A percentile compares a stretch with the other conserved stretches of the same genome.
Evolutionary conservation across 2,329 filamentous ascomycete genomes (phyloP).

Genomic region (Huntiella moniliformis): DNA sequence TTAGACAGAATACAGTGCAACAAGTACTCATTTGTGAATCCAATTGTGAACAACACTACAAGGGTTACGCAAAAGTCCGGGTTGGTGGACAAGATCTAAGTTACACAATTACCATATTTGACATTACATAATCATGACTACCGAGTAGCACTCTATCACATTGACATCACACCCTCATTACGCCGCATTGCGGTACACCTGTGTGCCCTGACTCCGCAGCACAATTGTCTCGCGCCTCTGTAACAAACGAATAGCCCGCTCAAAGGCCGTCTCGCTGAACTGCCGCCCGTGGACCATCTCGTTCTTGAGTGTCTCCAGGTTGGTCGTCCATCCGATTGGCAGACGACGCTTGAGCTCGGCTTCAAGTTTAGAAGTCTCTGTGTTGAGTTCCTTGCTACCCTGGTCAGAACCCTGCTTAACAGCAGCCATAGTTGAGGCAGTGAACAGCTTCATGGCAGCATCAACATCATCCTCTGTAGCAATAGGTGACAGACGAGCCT

Average conservation of each 20-base stretch:
- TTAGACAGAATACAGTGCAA: background rate
- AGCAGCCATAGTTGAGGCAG: constrained; percentile 94
- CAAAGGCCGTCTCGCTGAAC: constrained; percentile 72
- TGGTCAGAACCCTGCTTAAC: constrained; percentile 75
- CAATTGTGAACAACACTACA: too few species aligned
- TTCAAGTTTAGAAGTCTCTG: constrained; percentile 74
- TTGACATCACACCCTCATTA: constrained; percentile 18
- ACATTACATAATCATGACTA: too few species aligned
- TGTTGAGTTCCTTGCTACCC: constrained; percentile 73
- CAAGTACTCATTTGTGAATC: too few species aligned
- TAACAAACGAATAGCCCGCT: constrained; percentile 67
- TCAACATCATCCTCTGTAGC: constrained; percentile 87
- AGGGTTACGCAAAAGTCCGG: too few species aligned
- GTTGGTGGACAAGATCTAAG: too few species aligned
- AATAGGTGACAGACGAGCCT: constrained; percentile 67
- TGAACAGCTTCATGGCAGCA: constrained; percentile 89
- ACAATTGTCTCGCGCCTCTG: constrained; percentile 75
- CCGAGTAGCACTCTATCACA: too few species aligned
- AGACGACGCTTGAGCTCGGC: constrained; percentile 71
- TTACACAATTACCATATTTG: too few species aligned
- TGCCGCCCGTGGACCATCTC: constrained; percentile 88
- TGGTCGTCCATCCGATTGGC: constrained; percentile 91
- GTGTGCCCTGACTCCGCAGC: constrained; percentile 56
- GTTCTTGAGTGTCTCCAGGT: constrained; percentile 61
- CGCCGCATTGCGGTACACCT: constrained; percentile 56